Base-by-base conservation (phyloP, 768 basidiomycete species). In the Tricholoma matsutake region DNA sequence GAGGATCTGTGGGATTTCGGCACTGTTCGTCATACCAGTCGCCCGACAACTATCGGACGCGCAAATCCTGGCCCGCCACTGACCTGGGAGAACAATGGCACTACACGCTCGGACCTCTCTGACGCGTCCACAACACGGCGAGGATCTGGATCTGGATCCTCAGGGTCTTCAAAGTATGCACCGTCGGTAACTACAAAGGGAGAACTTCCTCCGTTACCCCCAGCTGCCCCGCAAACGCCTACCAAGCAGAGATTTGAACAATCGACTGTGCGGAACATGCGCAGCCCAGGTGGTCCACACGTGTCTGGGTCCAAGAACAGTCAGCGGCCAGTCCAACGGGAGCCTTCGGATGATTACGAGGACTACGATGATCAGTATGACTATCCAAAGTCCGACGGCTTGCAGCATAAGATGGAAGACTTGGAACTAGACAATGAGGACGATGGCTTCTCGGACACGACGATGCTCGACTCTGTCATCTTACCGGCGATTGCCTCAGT, bases 1-100 rank as follows among this genome's bases (percentile, higher is more conserved):
- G 92, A 92, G 56, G 94, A 96, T 64, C 77, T 98, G 34, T 98
- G 96, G 96, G 96, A 98, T 72, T 97, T 98, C 75, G 96, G 96
- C 13, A 98, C 96, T 7, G 89, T 98, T 51, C 90, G 92, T 59
- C 88, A 94, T 68, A 84, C 84, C 45, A 75, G 81, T 49, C 76
- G 81, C 65, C 71, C 76, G 60, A 78, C 76, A 18, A 92, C 92
- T 14, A 80, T 92, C 51, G 91, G 91, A n/a, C 83, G 87, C 56
- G 73, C 86, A 45, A 83, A 81, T 66, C 82, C 82, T 59, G 88
- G 88, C 1, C 87, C 87, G 14, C 84, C 86, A 20, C 74, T 89
- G 28, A 89, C 88, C n/a, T 91, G 89, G 88, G 90, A 92, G 71
- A 89, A 88, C 76, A 82, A 90, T 62, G 83, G 81, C 29, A 77